phyloP scores from a whole-genome alignment of 495 filamentous ascomycete species.

The Tuber magnatum region DNA sequence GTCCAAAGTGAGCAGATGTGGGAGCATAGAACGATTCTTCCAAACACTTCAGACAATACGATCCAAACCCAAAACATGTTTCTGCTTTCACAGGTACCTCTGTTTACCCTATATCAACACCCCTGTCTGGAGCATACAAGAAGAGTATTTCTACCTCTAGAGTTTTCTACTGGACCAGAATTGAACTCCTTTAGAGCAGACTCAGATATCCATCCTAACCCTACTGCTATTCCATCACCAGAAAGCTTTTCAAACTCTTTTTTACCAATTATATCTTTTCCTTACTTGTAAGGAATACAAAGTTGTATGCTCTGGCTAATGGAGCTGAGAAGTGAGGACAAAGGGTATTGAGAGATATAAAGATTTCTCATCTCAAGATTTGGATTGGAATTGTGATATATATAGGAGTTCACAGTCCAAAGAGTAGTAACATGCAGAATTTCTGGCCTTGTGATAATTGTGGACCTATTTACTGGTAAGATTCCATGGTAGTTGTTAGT shows the following conservation, averaged over 20 bases:
- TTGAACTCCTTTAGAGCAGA: background rate
- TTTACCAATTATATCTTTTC: background rate
- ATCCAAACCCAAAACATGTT: background rate
- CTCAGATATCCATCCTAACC: background rate
- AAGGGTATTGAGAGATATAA: background rate
- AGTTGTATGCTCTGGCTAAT: constrained; percentile 6
- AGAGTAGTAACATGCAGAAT: background rate
- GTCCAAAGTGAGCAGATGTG: too few relatives aligned
- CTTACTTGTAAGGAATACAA: too few relatives aligned
- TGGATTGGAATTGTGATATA: constrained; percentile 9
- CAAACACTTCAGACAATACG: too few relatives aligned
- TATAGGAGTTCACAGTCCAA: constrained; percentile 8
- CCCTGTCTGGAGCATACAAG: background rate
- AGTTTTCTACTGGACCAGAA: background rate
- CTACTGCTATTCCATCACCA: background rate
- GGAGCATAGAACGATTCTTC: too few relatives aligned
- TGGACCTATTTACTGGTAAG: background rate
- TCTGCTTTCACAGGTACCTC: background rate
- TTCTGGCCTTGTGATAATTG: background rate
- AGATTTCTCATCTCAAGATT: background rate
- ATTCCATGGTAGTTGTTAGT: background rate
- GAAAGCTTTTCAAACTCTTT: constrained; percentile 9
- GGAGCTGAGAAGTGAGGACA: background rate
- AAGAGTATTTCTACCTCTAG: background rate
- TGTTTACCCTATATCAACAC: background rate